phyloP scores from a whole-genome alignment of 495 filamentous ascomycete genomes.

The Ascobolus immersus region DNA sequence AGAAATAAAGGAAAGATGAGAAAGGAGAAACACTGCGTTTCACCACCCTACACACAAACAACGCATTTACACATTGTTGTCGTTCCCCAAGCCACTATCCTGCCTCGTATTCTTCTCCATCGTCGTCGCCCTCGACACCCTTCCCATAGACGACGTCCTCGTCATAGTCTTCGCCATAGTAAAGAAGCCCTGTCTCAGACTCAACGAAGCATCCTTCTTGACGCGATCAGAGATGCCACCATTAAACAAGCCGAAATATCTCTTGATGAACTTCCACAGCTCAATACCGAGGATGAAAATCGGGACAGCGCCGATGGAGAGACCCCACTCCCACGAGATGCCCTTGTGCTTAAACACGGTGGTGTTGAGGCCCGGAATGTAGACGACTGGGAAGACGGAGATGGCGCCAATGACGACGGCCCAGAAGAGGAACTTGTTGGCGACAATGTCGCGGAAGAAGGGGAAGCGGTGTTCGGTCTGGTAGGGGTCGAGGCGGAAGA shows the following conservation, averaged over 20 bases:
- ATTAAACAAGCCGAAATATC: constrained; percentile 18
- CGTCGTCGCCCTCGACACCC: constrained; percentile 9
- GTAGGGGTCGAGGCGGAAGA: constrained; percentile 37
- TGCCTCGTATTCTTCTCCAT: constrained; percentile 13
- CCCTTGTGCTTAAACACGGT: constrained; percentile 41
- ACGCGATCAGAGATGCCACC: constrained; percentile 13
- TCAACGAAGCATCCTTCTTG: constrained; percentile 16
- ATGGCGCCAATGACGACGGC: constrained; percentile 38
- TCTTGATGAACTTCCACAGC: constrained; percentile 36
- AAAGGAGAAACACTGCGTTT: too few species aligned
- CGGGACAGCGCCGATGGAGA: constrained; percentile 27
- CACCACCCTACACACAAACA: too few species aligned
- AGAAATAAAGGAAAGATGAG: too few species aligned
- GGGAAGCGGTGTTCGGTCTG: constrained; percentile 21
- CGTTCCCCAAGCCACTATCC: constrained; percentile 11
- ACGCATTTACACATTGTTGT: too few species aligned
- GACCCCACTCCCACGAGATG: constrained; percentile 44
- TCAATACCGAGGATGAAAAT: constrained; percentile 35
- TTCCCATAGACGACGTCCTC: constrained; percentile 7
- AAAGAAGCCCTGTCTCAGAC: constrained; percentile 19
- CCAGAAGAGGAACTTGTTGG: constrained; percentile 47
- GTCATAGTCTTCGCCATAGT: constrained; percentile 17
- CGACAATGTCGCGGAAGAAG: constrained; percentile 33
- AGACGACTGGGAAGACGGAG: constrained; percentile 41
- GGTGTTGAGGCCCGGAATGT: constrained; percentile 40